Base-by-base conservation (phyloP, 2,329 filamentous ascomycete genomes). In the Neonectria sp. region DNA sequence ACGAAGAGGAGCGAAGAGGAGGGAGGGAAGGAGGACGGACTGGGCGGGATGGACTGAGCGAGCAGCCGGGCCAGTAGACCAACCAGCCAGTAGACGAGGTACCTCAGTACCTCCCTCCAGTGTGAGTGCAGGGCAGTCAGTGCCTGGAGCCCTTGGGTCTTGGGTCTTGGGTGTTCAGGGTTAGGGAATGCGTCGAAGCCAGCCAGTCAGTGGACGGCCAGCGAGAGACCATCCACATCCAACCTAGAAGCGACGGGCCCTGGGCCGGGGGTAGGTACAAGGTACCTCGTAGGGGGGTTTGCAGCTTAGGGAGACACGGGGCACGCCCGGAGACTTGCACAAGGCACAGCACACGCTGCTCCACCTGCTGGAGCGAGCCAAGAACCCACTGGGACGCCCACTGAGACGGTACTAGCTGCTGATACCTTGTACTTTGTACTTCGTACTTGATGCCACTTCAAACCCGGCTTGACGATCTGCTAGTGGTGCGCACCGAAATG, bases 11-110 rank as follows among this genome's bases (percentile, higher is more conserved):
- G 65, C 63, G 68, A 75, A 71, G 68, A 31, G 51, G 63, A 58
- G 67, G 68, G 60, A 51, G 61, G 68, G 71, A 73, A 70, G 71
- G 75, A 74, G 73, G 75, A 64, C 71, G 68, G 65, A 66, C 58
- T 60, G 67, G 64, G 74, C 69, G 67, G 68, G 66, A 56, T 65
- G 73, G 56, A 56, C 63, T 60, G 63, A 56, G 57, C 51, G 57
- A 51, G 25, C 60, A 33, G 31, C 31, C 29, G 62, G 57, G 15
- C 37, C 37, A 40, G 15, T n/a, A 40, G 15, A 40, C 35, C 35
- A 37, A 17, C 31, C 31, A 33, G 2, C 11, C 12, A 13, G 12
- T 35, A 40, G 37, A 17, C 51, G 51, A 60, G 43, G 60, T 57
- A 57, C 60, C 52, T 56, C 35, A 31, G 11, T 53, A 33, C 59